A percentile compares a stretch with the other conserved stretches of the same genome.
These are phyloP conservation scores for Amauroascus verrucosus DNA, from an alignment of 2,329 filamentous ascomycete genomes.

Conservation along the genomic window DNA sequence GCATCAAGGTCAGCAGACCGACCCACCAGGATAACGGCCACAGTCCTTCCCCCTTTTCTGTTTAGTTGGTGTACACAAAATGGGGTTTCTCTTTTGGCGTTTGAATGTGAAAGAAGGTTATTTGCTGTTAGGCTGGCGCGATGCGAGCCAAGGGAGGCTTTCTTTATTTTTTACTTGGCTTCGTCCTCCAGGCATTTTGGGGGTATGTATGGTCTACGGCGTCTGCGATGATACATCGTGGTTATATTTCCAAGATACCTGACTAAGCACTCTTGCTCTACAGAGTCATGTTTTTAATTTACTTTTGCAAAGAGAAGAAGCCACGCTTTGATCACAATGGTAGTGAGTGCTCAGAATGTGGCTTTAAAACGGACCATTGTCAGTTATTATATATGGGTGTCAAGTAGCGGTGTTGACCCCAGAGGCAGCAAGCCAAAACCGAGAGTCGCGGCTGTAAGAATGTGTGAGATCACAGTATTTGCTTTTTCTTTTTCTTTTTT, in stretches of 20 bases:
- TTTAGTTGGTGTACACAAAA: slow-evolving; percentile 2
- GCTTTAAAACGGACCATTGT: no score
- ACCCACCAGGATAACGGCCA: neutral
- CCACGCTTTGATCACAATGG: neutral
- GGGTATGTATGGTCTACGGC: neutral
- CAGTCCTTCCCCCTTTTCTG: neutral
- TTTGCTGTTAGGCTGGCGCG: neutral
- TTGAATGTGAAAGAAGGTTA: neutral
- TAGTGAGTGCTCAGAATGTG: neutral
- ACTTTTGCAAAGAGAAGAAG: neutral
- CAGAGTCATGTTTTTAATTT: neutral
- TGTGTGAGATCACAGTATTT: no score
- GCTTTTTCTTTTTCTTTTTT: no score
- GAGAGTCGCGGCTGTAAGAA: no score
- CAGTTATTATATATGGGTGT: no score
- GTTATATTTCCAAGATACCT: no score
- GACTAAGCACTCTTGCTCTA: neutral
- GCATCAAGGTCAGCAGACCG: neutral
- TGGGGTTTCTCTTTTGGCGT: slow-evolving; percentile 1
- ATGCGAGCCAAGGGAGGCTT: neutral
- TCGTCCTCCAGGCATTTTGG: neutral
- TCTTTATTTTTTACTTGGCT: neutral
- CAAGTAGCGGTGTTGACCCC: no score
- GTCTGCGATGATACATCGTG: neutral
- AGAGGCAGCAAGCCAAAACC: no score